Percentiles rank a stretch among this genome's conserved stretches.
phyloP scores from a whole-genome alignment of 208 protist genomes.

The Acanthamoeba rhysodes region DNA sequence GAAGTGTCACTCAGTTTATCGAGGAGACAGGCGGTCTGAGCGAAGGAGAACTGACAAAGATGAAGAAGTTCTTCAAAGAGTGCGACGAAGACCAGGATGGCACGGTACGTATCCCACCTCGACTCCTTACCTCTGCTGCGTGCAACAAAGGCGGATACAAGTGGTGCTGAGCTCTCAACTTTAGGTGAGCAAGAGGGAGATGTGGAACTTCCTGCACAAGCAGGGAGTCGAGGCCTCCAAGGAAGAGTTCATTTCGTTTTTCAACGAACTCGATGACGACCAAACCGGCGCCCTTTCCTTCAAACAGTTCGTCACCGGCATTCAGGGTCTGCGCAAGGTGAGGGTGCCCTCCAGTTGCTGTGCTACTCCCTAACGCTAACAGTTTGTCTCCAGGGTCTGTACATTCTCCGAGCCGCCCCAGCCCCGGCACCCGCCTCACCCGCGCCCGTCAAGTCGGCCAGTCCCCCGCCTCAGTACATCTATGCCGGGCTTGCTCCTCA shows the following conservation, averaged over 20 bases:
- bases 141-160: too few relatives aligned
- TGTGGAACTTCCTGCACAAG: conserved; percentile 75
- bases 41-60: conserved; percentile 46
- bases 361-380: not conserved
- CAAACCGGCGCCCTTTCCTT: conserved; percentile 54
- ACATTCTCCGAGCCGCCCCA: not conserved
- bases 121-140: not conserved
- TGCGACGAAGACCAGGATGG: conserved; percentile 67
- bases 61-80: conserved; percentile 69
- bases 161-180: not conserved
- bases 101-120: not conserved
- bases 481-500: not conserved
- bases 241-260: conserved; percentile 68
- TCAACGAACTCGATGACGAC: conserved; percentile 69
- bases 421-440: too few relatives aligned
- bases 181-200: conserved; percentile 52
- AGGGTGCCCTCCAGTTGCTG: too few relatives aligned
- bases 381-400: not conserved
- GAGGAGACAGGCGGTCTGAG: not conserved
- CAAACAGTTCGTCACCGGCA: conserved; percentile 60
- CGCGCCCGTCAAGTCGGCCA: not conserved
- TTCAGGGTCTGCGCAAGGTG: conserved; percentile 58
- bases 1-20: conserved; percentile 35
- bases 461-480: not conserved
- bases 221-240: conserved; percentile 64